Conservation (phyloP, 1,284 basidiomycete species). For the Sanghuangporus sanghuang region DNA sequence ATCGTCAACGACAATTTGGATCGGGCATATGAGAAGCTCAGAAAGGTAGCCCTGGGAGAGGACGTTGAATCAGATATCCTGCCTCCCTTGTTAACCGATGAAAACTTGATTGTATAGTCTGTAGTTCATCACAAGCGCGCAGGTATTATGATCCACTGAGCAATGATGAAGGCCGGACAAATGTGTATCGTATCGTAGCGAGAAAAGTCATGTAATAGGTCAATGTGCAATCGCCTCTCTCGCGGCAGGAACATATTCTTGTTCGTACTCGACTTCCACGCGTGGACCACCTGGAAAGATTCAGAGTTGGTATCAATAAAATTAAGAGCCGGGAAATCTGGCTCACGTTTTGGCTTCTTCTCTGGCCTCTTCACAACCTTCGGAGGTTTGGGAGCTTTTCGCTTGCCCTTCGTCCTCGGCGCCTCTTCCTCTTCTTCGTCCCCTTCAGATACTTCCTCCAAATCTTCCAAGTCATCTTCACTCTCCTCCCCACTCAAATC, state of each 20-base stretch:
- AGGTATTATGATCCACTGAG: not conserved
- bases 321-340: conserved; percentile 1
- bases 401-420: conserved; percentile 49
- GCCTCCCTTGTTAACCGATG: conserved; percentile 30
- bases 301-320: conserved; percentile 18
- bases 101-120: not conserved
- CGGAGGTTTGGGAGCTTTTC: conserved; percentile 48
- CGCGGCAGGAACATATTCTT: conserved; percentile 41
- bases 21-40: conserved; percentile 70
- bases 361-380: conserved; percentile 45
- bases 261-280: conserved; percentile 94
- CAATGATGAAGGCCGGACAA: not conserved
- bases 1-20: conserved; percentile 93
- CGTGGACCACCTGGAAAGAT: conserved; percentile 57
- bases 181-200: not conserved
- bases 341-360: conserved; percentile 55
- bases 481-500: conserved; percentile 70
- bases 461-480: conserved; percentile 67
- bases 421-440: conserved; percentile 28
- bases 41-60: conserved; percentile 67
- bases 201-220: not conserved
- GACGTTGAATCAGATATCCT: conserved; percentile 47
- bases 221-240: conserved; percentile 13
- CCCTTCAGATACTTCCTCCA: conserved; percentile 36
- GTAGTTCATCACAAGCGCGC: not conserved